Conservation (phyloP, 2,329 filamentous ascomycete genomes). For the Exophiala viscosa region DNA sequence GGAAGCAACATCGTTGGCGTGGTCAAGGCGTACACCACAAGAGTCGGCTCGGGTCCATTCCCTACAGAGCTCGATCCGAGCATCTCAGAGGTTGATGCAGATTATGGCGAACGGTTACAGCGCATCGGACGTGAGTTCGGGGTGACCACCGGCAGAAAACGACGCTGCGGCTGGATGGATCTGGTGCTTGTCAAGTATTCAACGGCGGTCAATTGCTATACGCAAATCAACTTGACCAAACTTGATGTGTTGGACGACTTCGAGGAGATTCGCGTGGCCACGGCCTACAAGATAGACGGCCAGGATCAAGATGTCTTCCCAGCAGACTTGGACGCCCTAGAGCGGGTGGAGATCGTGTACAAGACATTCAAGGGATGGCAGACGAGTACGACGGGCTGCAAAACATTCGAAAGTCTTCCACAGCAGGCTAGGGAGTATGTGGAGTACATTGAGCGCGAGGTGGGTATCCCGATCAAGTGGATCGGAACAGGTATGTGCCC, state of each 20-base stretch:
- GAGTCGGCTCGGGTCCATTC: slow-evolving; percentile 59
- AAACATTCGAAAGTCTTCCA: slow-evolving; percentile 56
- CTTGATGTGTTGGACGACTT: slow-evolving; percentile 63
- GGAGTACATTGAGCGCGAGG: slow-evolving; percentile 57
- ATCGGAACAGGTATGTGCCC: slow-evolving; percentile 53
- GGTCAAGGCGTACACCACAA: slow-evolving; percentile 63
- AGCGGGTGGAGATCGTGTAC: slow-evolving; percentile 53
- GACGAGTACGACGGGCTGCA: slow-evolving; percentile 55
- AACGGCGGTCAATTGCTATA: slow-evolving; percentile 53
- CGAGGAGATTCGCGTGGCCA: slow-evolving; percentile 59
- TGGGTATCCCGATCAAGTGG: slow-evolving; percentile 58
- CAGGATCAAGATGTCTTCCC: slow-evolving; percentile 55
- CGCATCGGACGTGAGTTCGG: slow-evolving; percentile 52
- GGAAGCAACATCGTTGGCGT: slow-evolving; percentile 53
- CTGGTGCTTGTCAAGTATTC: slow-evolving; percentile 62
- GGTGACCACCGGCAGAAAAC: slow-evolving; percentile 58
- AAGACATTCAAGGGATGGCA: slow-evolving; percentile 61
- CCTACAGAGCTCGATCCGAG: slow-evolving; percentile 49
- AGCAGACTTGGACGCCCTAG: slow-evolving; percentile 51
- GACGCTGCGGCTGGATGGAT: slow-evolving; percentile 64
- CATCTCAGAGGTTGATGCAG: slow-evolving; percentile 23
- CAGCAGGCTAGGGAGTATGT: slow-evolving; percentile 57
- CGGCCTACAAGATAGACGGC: slow-evolving; percentile 54
- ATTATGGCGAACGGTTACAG: slow-evolving; percentile 48
- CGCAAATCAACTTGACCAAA: slow-evolving; percentile 60